Evolutionary conservation across 345 rosid genomes (phyloP).

Genomic region (Litchi chinensis): DNA sequence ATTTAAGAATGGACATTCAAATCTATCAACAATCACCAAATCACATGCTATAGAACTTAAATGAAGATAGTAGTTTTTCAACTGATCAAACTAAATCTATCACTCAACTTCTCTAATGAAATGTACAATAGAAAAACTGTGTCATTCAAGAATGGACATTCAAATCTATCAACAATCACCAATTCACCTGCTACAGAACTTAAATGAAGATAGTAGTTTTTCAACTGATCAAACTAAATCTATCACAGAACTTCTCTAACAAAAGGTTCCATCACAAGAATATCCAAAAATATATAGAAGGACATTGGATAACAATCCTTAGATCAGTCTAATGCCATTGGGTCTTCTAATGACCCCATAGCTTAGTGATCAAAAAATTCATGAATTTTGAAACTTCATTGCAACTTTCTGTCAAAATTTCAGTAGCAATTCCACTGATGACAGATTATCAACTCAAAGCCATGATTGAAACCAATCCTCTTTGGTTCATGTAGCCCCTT

Average conservation of each 20-base stretch:
- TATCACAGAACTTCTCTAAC: neutral
- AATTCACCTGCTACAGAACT: no score
- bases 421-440: neutral
- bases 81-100: neutral
- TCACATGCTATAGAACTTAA: no score
- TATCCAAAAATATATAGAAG: no score
- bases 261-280: no score
- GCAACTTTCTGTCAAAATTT: no score
- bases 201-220: neutral
- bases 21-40: neutral
- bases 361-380: no score
- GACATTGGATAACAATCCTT: no score
- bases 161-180: neutral
- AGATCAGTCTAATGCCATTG: no score
- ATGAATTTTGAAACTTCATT: no score
- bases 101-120: neutral
- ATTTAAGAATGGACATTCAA: neutral
- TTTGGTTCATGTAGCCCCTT: neutral
- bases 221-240: neutral
- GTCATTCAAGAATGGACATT: neutral
- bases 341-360: no score
- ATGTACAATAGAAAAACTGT: no score
- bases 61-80: neutral
- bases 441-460: neutral
- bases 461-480: no score